Conservation (phyloP, 2,329 filamentous ascomycete species). For the Iodosphaeria phyllophila region DNA sequence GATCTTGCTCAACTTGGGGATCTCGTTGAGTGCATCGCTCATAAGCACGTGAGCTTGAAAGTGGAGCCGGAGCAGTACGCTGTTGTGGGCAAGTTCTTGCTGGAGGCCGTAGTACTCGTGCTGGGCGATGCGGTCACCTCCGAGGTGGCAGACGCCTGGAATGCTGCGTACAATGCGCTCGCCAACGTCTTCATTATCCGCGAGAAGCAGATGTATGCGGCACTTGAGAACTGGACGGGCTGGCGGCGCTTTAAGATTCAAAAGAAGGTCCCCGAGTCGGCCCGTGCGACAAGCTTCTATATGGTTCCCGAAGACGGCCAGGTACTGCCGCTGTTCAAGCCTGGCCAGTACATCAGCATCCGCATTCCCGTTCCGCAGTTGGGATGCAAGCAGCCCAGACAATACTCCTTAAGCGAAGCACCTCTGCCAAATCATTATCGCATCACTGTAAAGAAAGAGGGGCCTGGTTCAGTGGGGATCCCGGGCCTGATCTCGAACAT, state of each 20-base stretch:
- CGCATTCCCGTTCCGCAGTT: constrained; percentile 41
- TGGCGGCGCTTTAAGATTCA: constrained; percentile 37
- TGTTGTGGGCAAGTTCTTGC: constrained; percentile 49
- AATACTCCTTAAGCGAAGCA: constrained; percentile 55
- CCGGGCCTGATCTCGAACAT: constrained; percentile 33
- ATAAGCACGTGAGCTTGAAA: constrained; percentile 59
- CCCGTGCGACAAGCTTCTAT: constrained; percentile 49
- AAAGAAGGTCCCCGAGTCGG: constrained; percentile 40
- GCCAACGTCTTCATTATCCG: constrained; percentile 51
- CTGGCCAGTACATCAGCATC: constrained; percentile 58
- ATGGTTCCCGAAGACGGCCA: constrained; percentile 42
- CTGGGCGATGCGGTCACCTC: constrained; percentile 48
- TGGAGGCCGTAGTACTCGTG: constrained; percentile 48
- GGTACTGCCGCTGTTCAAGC: constrained; percentile 39
- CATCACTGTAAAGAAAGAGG: constrained; percentile 54
- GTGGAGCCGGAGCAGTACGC: constrained; percentile 51
- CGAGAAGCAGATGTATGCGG: constrained; percentile 42
- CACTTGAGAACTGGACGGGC: constrained; percentile 20
- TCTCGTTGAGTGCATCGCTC: constrained; percentile 47
- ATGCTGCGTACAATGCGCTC: constrained; percentile 50
- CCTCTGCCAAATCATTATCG: constrained; percentile 38
- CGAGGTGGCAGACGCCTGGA: constrained; percentile 53
- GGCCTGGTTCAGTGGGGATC: constrained; percentile 16
- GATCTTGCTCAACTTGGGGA: constrained; percentile 40
- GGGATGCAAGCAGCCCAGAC: constrained; percentile 48